Percentiles rank a stretch among this genome's conserved stretches.
Conservation (phyloP, 2,329 filamentous ascomycete species). For the Cladosporium austrohemisphaericum region DNA sequence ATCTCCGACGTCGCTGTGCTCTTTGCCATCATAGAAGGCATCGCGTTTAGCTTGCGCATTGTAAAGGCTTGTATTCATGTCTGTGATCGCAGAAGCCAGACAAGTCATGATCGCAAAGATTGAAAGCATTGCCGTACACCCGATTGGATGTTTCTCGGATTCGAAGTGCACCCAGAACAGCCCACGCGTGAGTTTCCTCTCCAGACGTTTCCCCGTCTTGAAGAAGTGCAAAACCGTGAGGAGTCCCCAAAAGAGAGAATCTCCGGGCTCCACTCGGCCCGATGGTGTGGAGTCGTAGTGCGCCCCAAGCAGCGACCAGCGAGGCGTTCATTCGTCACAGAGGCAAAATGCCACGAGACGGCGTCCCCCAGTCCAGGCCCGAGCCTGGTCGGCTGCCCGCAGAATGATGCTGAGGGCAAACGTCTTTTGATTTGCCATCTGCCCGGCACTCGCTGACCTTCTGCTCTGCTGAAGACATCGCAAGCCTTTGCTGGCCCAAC, state of each 20-base stretch:
- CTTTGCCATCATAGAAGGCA: not conserved
- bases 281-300: not conserved
- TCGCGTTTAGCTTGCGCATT: not conserved
- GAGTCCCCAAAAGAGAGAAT: not conserved
- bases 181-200: not conserved
- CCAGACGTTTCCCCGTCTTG: not conserved
- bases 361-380: conserved; percentile 4
- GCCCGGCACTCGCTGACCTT: not conserved
- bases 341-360: not conserved
- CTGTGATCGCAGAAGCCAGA: not conserved
- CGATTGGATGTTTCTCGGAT: no score
- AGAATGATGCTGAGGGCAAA: not conserved
- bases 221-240: no score
- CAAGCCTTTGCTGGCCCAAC: not conserved
- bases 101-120: not conserved
- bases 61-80: not conserved
- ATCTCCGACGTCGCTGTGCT: not conserved
- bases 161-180: not conserved
- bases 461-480: not conserved
- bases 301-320: not conserved
- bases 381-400: conserved; percentile 5
- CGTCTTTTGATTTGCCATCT: conserved; percentile 6
- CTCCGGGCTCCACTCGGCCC: not conserved
- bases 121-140: not conserved
- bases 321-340: not conserved